Evolutionary conservation across 371 early-diverging fungal species (phyloP).

Genomic region (Sporodiniella umbellata): DNA sequence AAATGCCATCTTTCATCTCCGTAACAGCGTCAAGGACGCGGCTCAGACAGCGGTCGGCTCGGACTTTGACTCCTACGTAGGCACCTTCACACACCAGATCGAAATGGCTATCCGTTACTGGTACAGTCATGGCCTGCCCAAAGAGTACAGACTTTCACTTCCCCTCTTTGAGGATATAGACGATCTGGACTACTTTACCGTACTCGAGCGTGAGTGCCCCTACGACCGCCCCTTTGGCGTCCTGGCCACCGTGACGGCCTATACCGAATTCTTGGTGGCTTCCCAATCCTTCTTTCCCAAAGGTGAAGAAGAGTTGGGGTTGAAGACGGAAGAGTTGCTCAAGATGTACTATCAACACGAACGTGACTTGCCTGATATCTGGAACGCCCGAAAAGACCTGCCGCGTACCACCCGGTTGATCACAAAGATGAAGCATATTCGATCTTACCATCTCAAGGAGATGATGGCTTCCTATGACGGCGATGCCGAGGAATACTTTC

Average conservation of each 20-base stretch:
- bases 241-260: conserved; percentile 16
- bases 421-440: conserved; percentile 2
- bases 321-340: not conserved
- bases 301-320: not conserved
- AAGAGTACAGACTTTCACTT: conserved; percentile 18
- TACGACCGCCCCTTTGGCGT: conserved; percentile 10
- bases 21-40: conserved; percentile 9
- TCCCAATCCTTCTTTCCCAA: conserved; percentile 18
- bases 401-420: conserved; percentile 6
- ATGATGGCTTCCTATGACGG: conserved; percentile 6
- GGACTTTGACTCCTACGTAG: conserved; percentile 17
- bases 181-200: conserved; percentile 14
- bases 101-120: conserved; percentile 38
- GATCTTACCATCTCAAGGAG: not conserved
- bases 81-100: conserved; percentile 27
- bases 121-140: conserved; percentile 23
- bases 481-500: conserved; percentile 18
- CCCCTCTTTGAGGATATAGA: conserved; percentile 30
- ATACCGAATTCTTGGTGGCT: conserved; percentile 24
- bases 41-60: not conserved
- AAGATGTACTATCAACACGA: not conserved
- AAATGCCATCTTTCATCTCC: conserved; percentile 4
- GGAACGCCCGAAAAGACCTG: not conserved
- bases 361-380: not conserved
- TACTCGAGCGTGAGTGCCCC: conserved; percentile 14